phyloP scores from a whole-genome alignment of 257 asterid species.

The Paulownia fortunei region DNA sequence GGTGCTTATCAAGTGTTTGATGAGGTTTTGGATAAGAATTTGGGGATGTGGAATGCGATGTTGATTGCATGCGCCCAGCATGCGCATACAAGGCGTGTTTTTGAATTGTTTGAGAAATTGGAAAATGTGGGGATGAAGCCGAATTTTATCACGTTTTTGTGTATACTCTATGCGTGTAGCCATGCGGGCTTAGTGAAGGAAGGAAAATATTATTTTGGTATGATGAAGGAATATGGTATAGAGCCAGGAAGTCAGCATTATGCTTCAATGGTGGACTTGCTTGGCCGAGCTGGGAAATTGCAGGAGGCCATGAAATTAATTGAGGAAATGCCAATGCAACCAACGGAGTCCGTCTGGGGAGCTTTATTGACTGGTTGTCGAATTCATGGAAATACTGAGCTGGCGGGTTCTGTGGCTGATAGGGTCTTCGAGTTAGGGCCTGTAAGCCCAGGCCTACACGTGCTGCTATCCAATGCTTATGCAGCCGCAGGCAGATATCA shows the following conservation, averaged over 20 bases:
- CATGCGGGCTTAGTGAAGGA: conserved; percentile 74
- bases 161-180: conserved; percentile 78
- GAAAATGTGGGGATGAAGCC: conserved; percentile 55
- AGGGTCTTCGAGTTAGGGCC: conserved; percentile 66
- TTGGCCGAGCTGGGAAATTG: conserved; percentile 84
- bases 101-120: conserved; percentile 67
- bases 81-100: conserved; percentile 56
- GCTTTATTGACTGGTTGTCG: conserved; percentile 88
- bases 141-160: conserved; percentile 73
- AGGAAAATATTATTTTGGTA: conserved; percentile 63
- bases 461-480: conserved; percentile 74
- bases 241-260: conserved; percentile 84
- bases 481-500: conserved; percentile 81
- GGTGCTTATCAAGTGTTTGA: conserved; percentile 69
- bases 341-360: conserved; percentile 85
- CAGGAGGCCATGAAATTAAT: conserved; percentile 69
- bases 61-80: conserved; percentile 84
- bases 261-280: conserved; percentile 87
- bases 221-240: conserved; percentile 66
- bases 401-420: conserved; percentile 84
- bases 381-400: conserved; percentile 63
- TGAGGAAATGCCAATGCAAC: conserved; percentile 79
- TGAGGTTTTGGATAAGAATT: conserved; percentile 57
- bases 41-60: conserved; percentile 88
- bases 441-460: conserved; percentile 76